A percentile compares a stretch with the other conserved stretches of the same genome.
These are phyloP conservation scores for Leccinum variicolor DNA, from an alignment of 768 basidiomycete genomes.

Conservation along the genomic window DNA sequence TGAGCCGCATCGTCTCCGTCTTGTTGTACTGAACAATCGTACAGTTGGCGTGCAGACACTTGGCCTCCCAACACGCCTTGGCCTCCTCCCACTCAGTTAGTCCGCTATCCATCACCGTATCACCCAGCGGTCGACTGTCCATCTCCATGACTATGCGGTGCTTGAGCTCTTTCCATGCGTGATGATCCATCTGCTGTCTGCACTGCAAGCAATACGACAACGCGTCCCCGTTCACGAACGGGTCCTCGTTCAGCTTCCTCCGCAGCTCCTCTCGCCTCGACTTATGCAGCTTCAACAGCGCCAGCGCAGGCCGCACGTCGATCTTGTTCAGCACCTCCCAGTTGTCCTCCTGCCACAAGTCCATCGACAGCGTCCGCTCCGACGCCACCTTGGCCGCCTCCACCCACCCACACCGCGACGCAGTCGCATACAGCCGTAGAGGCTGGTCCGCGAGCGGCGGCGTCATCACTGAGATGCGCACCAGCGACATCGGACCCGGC, in stretches of 20 bases:
- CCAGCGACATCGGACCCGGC: conserved; percentile 58
- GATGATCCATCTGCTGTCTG: conserved; percentile 47
- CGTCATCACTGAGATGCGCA: conserved; percentile 55
- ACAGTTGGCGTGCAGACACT: conserved; percentile 46
- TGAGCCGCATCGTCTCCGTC: conserved; percentile 49
- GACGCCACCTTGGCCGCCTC: conserved; percentile 55
- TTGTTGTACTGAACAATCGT: conserved; percentile 54
- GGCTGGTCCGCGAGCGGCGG: conserved; percentile 48
- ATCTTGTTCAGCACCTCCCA: conserved; percentile 46
- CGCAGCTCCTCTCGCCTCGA: conserved; percentile 47
- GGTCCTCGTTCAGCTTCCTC: conserved; percentile 49
- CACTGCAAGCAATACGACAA: conserved; percentile 45
- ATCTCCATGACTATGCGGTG: conserved; percentile 54
- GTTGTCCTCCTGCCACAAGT: conserved; percentile 46
- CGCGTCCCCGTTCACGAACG: conserved; percentile 53
- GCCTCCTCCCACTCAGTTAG: conserved; percentile 56
- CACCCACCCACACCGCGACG: conserved; percentile 58
- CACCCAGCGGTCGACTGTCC: conserved; percentile 56
- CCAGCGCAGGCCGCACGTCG: conserved; percentile 48
- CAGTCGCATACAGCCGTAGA: conserved; percentile 50
- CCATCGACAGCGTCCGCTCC: conserved; percentile 48
- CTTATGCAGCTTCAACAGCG: conserved; percentile 54
- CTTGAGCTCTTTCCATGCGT: conserved; percentile 65
- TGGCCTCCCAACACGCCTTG: conserved; percentile 57
- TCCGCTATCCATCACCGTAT: conserved; percentile 49